Evolutionary conservation across 805 yeast genomes (phyloP).

Genomic region (Komagataella pastoris): DNA sequence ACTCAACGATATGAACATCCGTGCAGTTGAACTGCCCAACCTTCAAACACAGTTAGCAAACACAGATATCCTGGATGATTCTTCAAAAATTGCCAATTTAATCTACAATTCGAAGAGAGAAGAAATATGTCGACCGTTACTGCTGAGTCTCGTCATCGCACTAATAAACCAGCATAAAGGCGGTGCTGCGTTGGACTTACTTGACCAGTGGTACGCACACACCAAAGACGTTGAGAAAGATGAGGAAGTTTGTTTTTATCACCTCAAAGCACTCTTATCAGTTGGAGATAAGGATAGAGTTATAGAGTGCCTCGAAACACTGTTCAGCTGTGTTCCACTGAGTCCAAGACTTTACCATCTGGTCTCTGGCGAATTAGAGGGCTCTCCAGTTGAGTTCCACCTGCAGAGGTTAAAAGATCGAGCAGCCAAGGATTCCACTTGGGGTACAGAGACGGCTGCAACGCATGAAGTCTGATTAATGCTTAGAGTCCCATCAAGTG

Average conservation of each 20-base stretch:
- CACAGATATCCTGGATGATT: neutral
- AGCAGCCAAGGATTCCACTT: neutral
- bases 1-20: neutral
- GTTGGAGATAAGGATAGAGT: neutral
- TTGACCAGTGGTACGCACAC: neutral
- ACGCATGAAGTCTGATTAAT: neutral
- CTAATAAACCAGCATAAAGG: neutral
- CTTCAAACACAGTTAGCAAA: neutral
- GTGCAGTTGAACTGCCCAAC: neutral
- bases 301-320: neutral
- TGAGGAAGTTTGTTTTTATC: neutral
- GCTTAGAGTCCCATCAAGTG: neutral
- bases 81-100: neutral
- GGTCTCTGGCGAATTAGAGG: neutral
- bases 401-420: neutral
- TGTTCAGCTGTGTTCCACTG: neutral
- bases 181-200: neutral
- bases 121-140: neutral
- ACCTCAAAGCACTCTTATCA: neutral
- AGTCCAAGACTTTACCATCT: neutral
- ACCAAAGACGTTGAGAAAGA: neutral
- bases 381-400: neutral
- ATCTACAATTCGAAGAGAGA: neutral
- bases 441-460: neutral
- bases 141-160: neutral